Evolutionary conservation across 768 basidiomycete genomes (phyloP), one percentile per base, ranked within the genome.

Genomic region (Mycena olivaceomarginata): DNA sequence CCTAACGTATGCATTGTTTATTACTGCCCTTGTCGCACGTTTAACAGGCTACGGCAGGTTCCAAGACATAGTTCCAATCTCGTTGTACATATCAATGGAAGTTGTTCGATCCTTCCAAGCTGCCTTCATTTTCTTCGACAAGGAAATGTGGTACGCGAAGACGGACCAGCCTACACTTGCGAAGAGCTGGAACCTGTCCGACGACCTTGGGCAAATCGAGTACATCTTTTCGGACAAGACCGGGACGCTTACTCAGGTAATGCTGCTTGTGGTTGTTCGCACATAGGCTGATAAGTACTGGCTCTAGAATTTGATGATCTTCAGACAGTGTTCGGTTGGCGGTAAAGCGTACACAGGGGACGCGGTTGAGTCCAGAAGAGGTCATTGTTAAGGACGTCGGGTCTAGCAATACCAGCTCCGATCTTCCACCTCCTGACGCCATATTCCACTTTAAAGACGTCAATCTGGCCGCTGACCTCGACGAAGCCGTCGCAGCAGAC

Each of bases 191-290:
- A 99, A 98, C 82, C 83, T 99, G 80, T 96, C 98, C 9, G 98
- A 99, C 85, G 98, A 99, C 85, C 91, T 99, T 31, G 98, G 98
- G 22, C 98, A 99, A 86, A 97, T 99, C 80, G 93, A 99, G 86
- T 99, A 99, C 86, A 94, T 99, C 77, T 99, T 99, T 86, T 97
- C 96, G 3, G 98, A 99, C 88, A 99, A 99, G 87, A 99, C 98
- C 0, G 98, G 98, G n/a, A 99, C 98, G 1, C 87, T 99, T 72
- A 99, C 98, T 0, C 97, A 97, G 88, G 94, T 90, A 53, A 83
- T 51, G 88, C 82, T 11, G 40, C 16, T 68, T 25, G 20, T 25
- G 16, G 25, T n/a, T 40, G n/a, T 6, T 43, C n/a, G 22, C 25
- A 48, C 15, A 25, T 16, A 45, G 16, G 41, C 71, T 72, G 39